These are phyloP conservation scores for Solanum pinnatisectum DNA, from an alignment of 257 asterid species.

Conservation along the genomic window DNA sequence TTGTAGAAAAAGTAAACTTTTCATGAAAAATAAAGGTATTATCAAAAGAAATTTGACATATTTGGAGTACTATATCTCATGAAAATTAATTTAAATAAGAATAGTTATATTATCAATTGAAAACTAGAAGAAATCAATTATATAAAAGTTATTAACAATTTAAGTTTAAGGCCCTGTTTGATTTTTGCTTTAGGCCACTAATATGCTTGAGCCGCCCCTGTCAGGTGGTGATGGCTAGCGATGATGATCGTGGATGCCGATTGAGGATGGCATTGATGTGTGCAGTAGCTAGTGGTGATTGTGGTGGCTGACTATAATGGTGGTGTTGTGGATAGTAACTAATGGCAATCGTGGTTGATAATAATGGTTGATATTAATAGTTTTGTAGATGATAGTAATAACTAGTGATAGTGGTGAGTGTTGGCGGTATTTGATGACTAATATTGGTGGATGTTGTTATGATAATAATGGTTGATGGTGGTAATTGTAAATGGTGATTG, in stretches of 20 bases:
- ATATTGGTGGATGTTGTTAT: background rate
- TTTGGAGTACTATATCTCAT: too few species aligned
- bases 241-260: background rate
- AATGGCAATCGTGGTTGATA: background rate
- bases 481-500: background rate
- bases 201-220: too few species aligned
- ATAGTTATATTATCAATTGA: too few species aligned
- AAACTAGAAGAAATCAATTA: too few species aligned
- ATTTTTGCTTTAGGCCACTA: too few species aligned
- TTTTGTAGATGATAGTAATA: background rate
- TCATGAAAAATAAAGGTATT: too few species aligned
- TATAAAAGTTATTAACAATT: too few species aligned
- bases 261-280: background rate
- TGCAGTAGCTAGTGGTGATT: background rate
- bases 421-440: background rate
- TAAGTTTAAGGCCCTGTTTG: too few species aligned
- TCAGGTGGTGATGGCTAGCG: background rate
- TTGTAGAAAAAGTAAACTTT: too few species aligned
- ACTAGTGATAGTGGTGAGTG: background rate
- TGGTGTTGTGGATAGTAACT: background rate
- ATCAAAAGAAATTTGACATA: too few species aligned
- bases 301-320: background rate
- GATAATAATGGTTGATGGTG: background rate
- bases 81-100: too few species aligned
- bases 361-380: background rate